Conservation (phyloP, 176 grass and related monocot species). For the Eragrostis curvula region DNA sequence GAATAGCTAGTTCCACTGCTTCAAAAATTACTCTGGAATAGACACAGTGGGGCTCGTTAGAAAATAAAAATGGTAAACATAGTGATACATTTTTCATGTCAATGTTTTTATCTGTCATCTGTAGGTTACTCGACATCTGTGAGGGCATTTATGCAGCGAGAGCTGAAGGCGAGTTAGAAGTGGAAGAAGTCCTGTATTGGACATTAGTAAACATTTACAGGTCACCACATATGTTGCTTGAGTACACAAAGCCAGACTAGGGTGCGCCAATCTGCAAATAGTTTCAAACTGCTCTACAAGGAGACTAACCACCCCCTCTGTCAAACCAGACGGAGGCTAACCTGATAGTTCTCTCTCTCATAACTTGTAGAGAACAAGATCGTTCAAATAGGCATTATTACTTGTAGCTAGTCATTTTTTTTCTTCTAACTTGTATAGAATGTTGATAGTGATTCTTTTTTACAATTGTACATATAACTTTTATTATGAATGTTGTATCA, state of each 20-base stretch:
- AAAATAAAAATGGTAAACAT: background rate
- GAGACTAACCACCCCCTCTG: conserved; percentile 4
- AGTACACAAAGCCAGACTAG: conserved; percentile 82
- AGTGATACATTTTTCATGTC: background rate
- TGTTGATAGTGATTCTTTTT: background rate
- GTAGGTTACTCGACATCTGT: conserved; percentile 91
- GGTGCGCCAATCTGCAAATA: background rate
- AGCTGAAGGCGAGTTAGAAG: conserved; percentile 93
- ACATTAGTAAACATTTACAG: conserved; percentile 94
- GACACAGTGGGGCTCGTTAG: too few species aligned
- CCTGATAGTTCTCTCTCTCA: background rate
- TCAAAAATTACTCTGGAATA: too few species aligned
- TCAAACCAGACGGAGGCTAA: conserved; percentile 6
- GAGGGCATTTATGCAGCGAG: conserved; percentile 96
- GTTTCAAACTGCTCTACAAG: conserved; percentile 18
- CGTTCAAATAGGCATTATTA: conserved; percentile 23
- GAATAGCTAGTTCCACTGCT: too few species aligned
- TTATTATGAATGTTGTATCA: conserved; percentile 4
- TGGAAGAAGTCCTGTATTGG: conserved; percentile 97
- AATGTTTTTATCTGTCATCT: conserved; percentile 7
- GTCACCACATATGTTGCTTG: conserved; percentile 93
- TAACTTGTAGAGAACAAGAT: background rate
- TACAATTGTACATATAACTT: conserved; percentile 20
- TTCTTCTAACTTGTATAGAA: conserved; percentile 41
- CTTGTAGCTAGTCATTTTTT: background rate